Percentiles rank a stretch among this genome's conserved stretches.
These are phyloP conservation scores for Fusarium brachygibbosum DNA, from an alignment of 2,329 filamentous ascomycete genomes.

Conservation along the genomic window DNA sequence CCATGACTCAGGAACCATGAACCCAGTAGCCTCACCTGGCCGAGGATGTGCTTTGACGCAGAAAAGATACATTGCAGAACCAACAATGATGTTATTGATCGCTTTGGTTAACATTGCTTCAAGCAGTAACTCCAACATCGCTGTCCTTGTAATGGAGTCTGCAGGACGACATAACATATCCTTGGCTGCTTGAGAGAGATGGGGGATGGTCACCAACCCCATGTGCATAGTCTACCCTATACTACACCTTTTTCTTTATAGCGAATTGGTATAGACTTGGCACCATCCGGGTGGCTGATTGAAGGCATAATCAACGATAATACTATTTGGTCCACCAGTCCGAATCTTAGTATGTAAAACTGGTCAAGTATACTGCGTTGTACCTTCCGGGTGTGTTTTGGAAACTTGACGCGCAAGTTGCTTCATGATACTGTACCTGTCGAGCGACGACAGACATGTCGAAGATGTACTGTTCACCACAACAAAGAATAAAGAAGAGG, in stretches of 20 bases:
- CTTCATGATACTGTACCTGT: too few species aligned
- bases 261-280: background rate
- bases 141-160: background rate
- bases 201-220: background rate
- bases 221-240: background rate
- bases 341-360: background rate
- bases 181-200: background rate
- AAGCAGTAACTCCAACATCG: background rate
- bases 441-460: too few species aligned
- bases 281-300: background rate
- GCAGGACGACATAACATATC: background rate
- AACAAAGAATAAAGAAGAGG: background rate
- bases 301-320: background rate
- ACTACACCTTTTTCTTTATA: background rate
- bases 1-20: constrained; percentile 32
- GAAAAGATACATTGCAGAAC: background rate
- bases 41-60: constrained; percentile 27
- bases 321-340: background rate
- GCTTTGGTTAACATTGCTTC: background rate
- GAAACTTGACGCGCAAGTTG: background rate
- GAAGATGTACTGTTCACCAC: too few species aligned
- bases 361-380: background rate
- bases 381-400: background rate
- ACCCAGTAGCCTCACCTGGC: constrained; percentile 6
- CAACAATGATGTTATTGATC: background rate